Evolutionary conservation across 2,329 filamentous ascomycete genomes (phyloP).

Genomic region (Xylariaceae sp.): DNA sequence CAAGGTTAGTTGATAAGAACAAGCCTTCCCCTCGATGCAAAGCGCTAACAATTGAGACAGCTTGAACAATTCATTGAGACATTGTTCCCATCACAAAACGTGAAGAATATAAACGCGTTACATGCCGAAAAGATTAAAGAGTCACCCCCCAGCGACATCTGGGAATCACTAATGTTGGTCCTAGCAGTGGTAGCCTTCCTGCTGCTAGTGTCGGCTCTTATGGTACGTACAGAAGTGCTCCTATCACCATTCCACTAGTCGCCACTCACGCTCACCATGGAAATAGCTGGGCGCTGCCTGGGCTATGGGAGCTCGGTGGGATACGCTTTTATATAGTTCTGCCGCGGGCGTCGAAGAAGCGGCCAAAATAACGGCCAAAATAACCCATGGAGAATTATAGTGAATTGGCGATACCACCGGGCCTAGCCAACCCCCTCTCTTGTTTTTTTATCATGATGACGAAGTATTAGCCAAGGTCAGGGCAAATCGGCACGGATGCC

Average conservation of each 20-base stretch:
- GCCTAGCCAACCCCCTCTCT: not conserved
- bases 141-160: conserved; percentile 47
- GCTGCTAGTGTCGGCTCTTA: conserved; percentile 64
- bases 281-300: conserved; percentile 70
- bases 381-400: conserved; percentile 32
- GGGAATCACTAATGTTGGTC: conserved; percentile 63
- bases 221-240: conserved; percentile 58
- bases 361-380: conserved; percentile 22
- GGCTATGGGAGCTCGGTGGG: conserved; percentile 77
- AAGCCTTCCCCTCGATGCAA: not conserved
- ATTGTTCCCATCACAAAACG: conserved; percentile 80
- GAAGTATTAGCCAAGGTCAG: conserved; percentile 16
- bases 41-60: conserved; percentile 40
- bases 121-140: conserved; percentile 39
- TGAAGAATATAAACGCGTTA: conserved; percentile 51
- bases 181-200: conserved; percentile 65
- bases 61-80: conserved; percentile 95
- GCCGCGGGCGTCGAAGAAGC: conserved; percentile 34
- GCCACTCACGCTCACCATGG: conserved; percentile 15
- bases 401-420: conserved; percentile 8
- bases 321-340: conserved; percentile 53
- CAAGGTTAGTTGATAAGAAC: conserved; percentile 52
- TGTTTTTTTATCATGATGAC: conserved; percentile 23
- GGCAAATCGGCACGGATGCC: conserved; percentile 8
- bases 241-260: not conserved